Evolutionary conservation across 805 yeast genomes (phyloP).

Genomic region (Zygosaccharomyces pseudorouxii): DNA sequence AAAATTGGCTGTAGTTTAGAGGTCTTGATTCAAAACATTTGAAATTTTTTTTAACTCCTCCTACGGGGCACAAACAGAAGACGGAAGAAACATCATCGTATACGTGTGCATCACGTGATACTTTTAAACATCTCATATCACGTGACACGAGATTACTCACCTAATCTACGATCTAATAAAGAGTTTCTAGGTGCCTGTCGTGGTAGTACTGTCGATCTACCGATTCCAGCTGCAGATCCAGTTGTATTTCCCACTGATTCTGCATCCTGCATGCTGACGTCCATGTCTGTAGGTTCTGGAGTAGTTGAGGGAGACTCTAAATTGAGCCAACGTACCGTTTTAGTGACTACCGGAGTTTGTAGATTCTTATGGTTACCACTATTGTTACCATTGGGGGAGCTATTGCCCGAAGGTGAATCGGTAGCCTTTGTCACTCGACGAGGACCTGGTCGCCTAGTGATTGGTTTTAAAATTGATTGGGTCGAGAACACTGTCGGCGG

Average conservation of each 20-base stretch:
- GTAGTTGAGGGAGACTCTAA: background rate
- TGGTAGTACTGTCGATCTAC: background rate
- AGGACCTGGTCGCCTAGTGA: background rate
- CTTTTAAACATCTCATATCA: background rate
- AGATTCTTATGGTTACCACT: slow-evolving; percentile 1
- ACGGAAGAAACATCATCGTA: background rate
- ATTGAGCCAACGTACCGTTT: slow-evolving; percentile 15
- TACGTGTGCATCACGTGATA: background rate
- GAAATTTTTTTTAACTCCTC: slow-evolving; percentile 3
- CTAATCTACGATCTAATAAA: slow-evolving; percentile 9
- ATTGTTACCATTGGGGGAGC: background rate
- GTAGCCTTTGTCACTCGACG: background rate
- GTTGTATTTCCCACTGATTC: slow-evolving; percentile 1
- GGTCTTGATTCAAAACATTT: background rate
- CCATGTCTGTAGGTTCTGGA: slow-evolving; percentile 16
- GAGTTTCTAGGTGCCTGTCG: slow-evolving; percentile 9
- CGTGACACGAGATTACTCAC: background rate
- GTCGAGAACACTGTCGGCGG: slow-evolving; percentile 10
- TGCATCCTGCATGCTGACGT: slow-evolving; percentile 25
- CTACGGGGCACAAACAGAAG: background rate
- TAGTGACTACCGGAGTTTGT: slow-evolving; percentile 2
- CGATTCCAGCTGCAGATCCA: background rate
- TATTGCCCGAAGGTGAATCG: slow-evolving; percentile 1
- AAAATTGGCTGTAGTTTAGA: background rate
- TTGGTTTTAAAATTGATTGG: background rate